Percentiles rank a stretch among this genome's conserved stretches.
phyloP scores from a whole-genome alignment of 768 basidiomycete genomes.

The Mycena chlorophos region DNA sequence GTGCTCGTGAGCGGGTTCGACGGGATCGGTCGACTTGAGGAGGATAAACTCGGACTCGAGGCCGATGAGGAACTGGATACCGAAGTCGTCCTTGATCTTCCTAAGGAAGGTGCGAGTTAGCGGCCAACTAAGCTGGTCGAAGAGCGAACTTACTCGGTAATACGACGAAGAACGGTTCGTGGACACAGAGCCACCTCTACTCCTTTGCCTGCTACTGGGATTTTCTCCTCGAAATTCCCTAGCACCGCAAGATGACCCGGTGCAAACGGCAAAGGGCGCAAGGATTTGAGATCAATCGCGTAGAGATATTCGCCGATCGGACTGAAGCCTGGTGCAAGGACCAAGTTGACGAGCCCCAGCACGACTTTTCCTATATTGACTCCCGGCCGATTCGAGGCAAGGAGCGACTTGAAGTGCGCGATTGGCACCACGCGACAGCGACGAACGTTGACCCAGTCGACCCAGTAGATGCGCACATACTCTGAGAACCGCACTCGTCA shows the following conservation, averaged over 20 bases:
- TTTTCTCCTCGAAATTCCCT: constrained; percentile 69
- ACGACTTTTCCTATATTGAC: constrained; percentile 13
- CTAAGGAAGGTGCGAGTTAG: constrained; percentile 33
- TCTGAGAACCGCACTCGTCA: background rate
- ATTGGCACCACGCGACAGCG: constrained; percentile 16
- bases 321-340: constrained; percentile 35
- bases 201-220: constrained; percentile 38
- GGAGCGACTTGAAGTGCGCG: constrained; percentile 15
- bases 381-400: constrained; percentile 16
- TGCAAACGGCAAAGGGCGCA: constrained; percentile 56
- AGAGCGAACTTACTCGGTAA: constrained; percentile 51
- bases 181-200: constrained; percentile 58
- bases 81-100: constrained; percentile 12
- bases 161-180: constrained; percentile 50
- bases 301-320: constrained; percentile 61
- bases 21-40: constrained; percentile 49
- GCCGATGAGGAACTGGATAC: constrained; percentile 46
- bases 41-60: constrained; percentile 73
- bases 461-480: constrained; percentile 22
- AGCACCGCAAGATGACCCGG: constrained; percentile 61
- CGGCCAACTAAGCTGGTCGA: background rate
- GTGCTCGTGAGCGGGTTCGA: constrained; percentile 46
- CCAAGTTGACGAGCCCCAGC: constrained; percentile 30
- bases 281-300: constrained; percentile 53
- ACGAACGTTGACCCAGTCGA: constrained; percentile 13